A percentile compares a stretch with the other conserved stretches of the same genome.
phyloP scores from a whole-genome alignment of 768 basidiomycete genomes.

The Russula virescens region DNA sequence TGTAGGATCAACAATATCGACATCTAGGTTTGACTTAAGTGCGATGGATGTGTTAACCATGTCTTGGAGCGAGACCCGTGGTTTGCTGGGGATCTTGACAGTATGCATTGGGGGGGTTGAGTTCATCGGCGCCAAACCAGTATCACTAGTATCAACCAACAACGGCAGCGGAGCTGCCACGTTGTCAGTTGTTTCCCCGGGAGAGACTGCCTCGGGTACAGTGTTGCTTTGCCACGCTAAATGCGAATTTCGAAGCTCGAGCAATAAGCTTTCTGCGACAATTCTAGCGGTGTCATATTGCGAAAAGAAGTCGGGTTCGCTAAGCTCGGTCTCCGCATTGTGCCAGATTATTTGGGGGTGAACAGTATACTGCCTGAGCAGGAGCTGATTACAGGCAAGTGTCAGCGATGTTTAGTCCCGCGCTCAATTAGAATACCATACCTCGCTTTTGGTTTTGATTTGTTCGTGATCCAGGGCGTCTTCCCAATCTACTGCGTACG shows the following conservation, averaged over 20 bases:
- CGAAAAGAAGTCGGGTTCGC: constrained; percentile 13
- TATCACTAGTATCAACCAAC: constrained; percentile 11
- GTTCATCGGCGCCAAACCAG: neutral
- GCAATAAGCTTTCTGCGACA: constrained; percentile 20
- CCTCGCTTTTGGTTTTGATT: constrained; percentile 69
- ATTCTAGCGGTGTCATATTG: constrained; percentile 18
- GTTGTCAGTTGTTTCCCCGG: neutral
- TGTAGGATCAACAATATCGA: constrained; percentile 51
- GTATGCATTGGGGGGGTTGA: constrained; percentile 18
- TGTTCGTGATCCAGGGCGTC: constrained; percentile 60
- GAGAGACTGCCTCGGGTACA: neutral
- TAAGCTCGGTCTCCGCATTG: constrained; percentile 16
- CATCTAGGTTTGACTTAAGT: constrained; percentile 62
- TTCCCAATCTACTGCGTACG: constrained; percentile 69
- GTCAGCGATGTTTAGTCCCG: neutral
- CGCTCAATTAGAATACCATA: constrained; percentile 29
- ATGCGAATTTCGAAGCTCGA: constrained; percentile 21
- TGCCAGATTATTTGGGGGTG: constrained; percentile 24
- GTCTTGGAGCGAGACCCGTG: constrained; percentile 57
- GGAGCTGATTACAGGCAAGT: constrained; percentile 4
- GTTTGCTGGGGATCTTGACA: constrained; percentile 15
- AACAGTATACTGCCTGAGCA: constrained; percentile 21
- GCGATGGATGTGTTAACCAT: constrained; percentile 70
- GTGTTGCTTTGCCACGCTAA: neutral
- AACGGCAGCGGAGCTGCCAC: neutral